A percentile compares a stretch with the other conserved stretches of the same genome.
Evolutionary conservation across 2,329 filamentous ascomycete species (phyloP).

Genomic region (Trematosphaeria pertusa): DNA sequence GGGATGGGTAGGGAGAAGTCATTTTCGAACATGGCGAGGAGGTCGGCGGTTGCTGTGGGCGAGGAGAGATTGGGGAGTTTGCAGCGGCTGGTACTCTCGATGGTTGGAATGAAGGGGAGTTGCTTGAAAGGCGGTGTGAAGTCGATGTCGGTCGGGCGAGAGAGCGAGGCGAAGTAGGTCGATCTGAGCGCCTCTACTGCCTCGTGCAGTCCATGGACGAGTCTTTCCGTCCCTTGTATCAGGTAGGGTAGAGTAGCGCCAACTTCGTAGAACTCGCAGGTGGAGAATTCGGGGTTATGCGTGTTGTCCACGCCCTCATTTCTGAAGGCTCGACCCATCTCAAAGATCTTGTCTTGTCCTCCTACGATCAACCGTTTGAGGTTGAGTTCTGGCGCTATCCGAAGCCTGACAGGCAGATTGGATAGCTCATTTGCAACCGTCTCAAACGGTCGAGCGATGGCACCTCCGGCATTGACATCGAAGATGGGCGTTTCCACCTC

Average conservation of each 20-base stretch:
- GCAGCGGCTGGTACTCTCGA: slow-evolving; percentile 72
- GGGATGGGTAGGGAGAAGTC: slow-evolving; percentile 59
- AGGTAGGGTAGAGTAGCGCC: slow-evolving; percentile 79
- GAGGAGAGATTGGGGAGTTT: slow-evolving; percentile 64
- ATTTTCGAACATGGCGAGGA: slow-evolving; percentile 64
- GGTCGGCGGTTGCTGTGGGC: slow-evolving; percentile 62
- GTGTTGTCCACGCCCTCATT: slow-evolving; percentile 79
- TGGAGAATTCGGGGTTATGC: slow-evolving; percentile 97
- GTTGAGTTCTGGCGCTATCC: slow-evolving; percentile 94
- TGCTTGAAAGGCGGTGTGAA: slow-evolving; percentile 67
- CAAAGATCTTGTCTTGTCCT: slow-evolving; percentile 87
- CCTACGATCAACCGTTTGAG: slow-evolving; percentile 90
- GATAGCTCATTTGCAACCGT: slow-evolving; percentile 80
- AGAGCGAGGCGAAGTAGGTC: slow-evolving; percentile 37
- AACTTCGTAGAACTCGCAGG: slow-evolving; percentile 94
- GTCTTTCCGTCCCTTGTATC: slow-evolving; percentile 75
- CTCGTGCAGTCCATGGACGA: slow-evolving; percentile 60
- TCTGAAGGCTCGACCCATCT: slow-evolving; percentile 90
- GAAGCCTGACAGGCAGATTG: slow-evolving; percentile 73
- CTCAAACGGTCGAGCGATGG: slow-evolving; percentile 83
- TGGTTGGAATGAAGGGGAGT: slow-evolving; percentile 81
- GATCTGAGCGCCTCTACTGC: slow-evolving; percentile 55
- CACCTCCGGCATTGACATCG: slow-evolving; percentile 82
- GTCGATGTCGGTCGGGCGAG: slow-evolving; percentile 56
- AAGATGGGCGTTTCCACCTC: slow-evolving; percentile 94